Conservation (phyloP, 805 yeast species). For the Yarrowia divulgata region DNA sequence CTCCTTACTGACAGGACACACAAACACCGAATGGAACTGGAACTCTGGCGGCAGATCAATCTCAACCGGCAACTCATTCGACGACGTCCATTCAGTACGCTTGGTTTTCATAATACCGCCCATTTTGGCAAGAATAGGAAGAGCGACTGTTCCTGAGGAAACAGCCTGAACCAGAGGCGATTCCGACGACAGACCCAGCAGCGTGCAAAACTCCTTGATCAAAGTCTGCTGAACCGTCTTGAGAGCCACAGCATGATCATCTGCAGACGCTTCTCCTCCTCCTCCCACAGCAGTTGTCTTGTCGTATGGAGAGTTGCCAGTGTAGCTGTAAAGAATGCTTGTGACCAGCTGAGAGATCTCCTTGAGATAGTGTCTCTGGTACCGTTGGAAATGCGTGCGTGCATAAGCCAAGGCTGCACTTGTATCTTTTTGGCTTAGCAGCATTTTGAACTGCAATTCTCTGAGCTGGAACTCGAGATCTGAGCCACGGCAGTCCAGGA, state of each 20-base stretch:
- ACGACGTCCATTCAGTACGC: slow-evolving; percentile 62
- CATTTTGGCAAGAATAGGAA: slow-evolving; percentile 62
- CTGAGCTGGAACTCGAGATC: slow-evolving; percentile 58
- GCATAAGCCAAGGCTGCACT: slow-evolving; percentile 54
- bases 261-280: slow-evolving; percentile 42
- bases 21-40: slow-evolving; percentile 69
- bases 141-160: slow-evolving; percentile 61
- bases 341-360: slow-evolving; percentile 57
- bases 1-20: slow-evolving; percentile 74
- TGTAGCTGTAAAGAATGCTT: slow-evolving; percentile 48
- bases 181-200: slow-evolving; percentile 59
- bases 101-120: slow-evolving; percentile 53
- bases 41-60: slow-evolving; percentile 61
- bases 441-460: slow-evolving; percentile 51
- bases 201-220: slow-evolving; percentile 59
- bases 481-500: slow-evolving; percentile 52
- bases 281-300: slow-evolving; percentile 34
- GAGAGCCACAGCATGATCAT: slow-evolving; percentile 43
- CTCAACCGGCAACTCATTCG: slow-evolving; percentile 68
- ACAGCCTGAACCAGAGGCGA: slow-evolving; percentile 61
- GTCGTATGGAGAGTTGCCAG: slow-evolving; percentile 41
- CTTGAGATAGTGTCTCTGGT: slow-evolving; percentile 54
- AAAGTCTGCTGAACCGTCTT: slow-evolving; percentile 51
- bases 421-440: slow-evolving; percentile 47
- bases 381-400: slow-evolving; percentile 52